These are phyloP conservation scores for Melocanna baccifera DNA, from an alignment of 176 grass and related monocot species.

Conservation along the genomic window DNA sequence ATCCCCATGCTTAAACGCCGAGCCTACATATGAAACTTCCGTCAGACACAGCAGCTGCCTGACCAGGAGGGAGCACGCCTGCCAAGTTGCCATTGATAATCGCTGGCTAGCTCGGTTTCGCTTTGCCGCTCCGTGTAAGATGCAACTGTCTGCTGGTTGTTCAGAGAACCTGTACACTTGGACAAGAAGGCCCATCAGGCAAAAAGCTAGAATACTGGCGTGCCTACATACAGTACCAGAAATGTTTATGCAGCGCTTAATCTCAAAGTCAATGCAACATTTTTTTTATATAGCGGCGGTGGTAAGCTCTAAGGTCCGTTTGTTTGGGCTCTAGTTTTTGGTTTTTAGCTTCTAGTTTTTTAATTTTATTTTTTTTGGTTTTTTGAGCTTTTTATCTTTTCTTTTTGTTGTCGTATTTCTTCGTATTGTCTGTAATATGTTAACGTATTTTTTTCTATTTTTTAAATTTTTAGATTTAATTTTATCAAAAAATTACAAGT, in stretches of 20 bases:
- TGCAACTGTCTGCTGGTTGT: constrained; percentile 40
- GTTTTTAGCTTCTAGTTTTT: too few species aligned
- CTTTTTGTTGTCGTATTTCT: too few species aligned
- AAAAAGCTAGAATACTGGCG: not conserved
- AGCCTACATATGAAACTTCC: not conserved
- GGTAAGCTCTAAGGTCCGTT: too few species aligned
- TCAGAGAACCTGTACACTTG: constrained; percentile 40
- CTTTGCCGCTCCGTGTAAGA: constrained; percentile 33
- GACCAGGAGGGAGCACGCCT: constrained; percentile 13
- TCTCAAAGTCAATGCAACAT: not conserved
- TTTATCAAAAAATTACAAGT: too few species aligned
- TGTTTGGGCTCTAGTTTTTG: too few species aligned
- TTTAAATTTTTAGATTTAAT: too few species aligned
- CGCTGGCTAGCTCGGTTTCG: not conserved
- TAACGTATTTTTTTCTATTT: too few species aligned
- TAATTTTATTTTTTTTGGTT: too few species aligned
- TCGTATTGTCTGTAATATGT: too few species aligned
- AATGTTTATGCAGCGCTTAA: not conserved
- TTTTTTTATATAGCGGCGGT: too few species aligned
- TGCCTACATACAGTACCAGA: not conserved
- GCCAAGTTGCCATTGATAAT: constrained; percentile 25
- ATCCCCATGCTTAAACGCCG: constrained; percentile 23
- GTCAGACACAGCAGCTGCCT: not conserved
- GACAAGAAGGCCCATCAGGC: not conserved
- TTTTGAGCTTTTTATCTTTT: too few species aligned